Conservation (phyloP, 345 rosid genomes). For the Salix koriyanagi region DNA sequence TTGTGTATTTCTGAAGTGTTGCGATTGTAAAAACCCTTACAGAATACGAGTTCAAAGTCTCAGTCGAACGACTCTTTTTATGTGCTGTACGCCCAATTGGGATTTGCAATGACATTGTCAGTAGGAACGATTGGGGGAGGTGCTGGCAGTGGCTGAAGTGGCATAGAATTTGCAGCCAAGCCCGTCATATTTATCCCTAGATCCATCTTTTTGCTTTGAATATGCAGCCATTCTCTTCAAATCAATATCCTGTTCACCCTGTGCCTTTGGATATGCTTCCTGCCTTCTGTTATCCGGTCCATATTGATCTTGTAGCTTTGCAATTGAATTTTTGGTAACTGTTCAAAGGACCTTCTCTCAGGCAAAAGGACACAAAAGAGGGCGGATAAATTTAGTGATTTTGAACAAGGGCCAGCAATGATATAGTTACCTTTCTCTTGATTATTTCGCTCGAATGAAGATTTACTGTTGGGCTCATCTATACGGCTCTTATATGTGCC, state of each 20-base stretch:
- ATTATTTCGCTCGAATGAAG: constrained; percentile 27
- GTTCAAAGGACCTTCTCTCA: constrained; percentile 22
- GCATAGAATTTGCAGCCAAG: constrained; percentile 13
- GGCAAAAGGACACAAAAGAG: neutral
- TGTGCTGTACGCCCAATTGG: constrained; percentile 25
- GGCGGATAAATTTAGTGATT: neutral
- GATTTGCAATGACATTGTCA: constrained; percentile 42
- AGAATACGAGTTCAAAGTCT: constrained; percentile 32
- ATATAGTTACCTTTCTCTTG: constrained; percentile 44
- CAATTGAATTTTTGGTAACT: constrained; percentile 43
- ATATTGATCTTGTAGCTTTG: constrained; percentile 38
- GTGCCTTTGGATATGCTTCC: constrained; percentile 28
- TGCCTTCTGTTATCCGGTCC: constrained; percentile 36
- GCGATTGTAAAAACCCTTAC: constrained; percentile 56
- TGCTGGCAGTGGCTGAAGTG: constrained; percentile 41
- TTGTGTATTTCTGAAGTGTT: constrained; percentile 78
- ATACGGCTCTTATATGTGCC: constrained; percentile 13
- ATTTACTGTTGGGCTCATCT: constrained; percentile 35
- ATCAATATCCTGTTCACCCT: constrained; percentile 32
- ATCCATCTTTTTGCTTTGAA: constrained; percentile 30
- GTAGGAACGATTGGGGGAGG: constrained; percentile 31
- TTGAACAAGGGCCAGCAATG: constrained; percentile 1
- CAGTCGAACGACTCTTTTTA: constrained; percentile 24
- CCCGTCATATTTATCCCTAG: constrained; percentile 16
- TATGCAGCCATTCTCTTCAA: constrained; percentile 27